phyloP scores from a whole-genome alignment of 208 protist genomes.

The Leishmania braziliensis region DNA sequence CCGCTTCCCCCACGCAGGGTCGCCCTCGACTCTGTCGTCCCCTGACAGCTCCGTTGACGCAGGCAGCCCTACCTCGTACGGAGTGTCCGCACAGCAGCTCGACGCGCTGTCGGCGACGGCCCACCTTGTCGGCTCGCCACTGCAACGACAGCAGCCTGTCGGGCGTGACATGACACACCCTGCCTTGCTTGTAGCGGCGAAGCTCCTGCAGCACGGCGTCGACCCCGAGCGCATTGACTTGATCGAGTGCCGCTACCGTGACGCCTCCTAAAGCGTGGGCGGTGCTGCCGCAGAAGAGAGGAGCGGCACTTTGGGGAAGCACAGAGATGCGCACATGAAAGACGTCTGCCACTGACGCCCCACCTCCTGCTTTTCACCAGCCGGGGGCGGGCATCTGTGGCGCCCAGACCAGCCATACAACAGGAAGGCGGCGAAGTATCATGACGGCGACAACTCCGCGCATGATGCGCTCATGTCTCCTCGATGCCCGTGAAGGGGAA shows the following conservation, averaged over 20 bases:
- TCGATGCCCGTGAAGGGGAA: not conserved
- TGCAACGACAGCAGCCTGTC: slow-evolving; percentile 55
- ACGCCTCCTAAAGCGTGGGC: not conserved
- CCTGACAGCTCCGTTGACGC: not conserved
- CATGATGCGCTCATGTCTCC: not conserved
- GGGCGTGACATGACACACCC: slow-evolving; percentile 24
- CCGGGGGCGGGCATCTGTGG: not conserved
- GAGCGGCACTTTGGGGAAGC: not conserved
- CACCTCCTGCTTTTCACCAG: not conserved
- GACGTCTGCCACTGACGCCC: not conserved
- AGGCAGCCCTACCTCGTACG: slow-evolving; percentile 15
- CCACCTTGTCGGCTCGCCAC: slow-evolving; percentile 65
- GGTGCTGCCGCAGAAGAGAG: not conserved
- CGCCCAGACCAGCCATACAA: not conserved
- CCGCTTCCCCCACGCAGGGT: not conserved
- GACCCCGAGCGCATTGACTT: slow-evolving; percentile 65
- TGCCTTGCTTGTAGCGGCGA: slow-evolving; percentile 29
- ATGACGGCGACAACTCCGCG: not conserved
- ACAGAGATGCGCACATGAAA: not conserved
- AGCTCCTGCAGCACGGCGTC: slow-evolving; percentile 63
- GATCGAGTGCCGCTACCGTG: slow-evolving; percentile 36
- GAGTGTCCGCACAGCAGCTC: slow-evolving; percentile 27
- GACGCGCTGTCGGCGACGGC: slow-evolving; percentile 68
- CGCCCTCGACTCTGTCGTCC: not conserved
- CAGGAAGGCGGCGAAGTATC: not conserved